These are phyloP conservation scores for Pinus taeda DNA, from an alignment of 75 land plant species.

Conservation along the genomic window DNA sequence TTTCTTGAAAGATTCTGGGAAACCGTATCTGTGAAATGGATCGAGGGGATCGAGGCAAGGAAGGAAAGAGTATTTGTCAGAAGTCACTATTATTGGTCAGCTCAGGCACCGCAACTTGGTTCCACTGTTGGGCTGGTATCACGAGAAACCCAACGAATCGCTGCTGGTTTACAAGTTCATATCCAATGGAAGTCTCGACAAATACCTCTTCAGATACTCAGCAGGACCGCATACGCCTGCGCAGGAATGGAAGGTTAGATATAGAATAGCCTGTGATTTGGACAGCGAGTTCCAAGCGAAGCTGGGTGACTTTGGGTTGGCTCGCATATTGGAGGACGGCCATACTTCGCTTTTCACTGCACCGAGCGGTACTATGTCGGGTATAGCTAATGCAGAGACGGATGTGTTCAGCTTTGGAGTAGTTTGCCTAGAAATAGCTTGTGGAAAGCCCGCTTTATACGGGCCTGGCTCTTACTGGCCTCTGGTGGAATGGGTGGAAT, in stretches of 20 bases:
- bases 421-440: constrained; percentile 23
- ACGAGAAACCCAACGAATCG: not conserved
- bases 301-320: constrained; percentile 44
- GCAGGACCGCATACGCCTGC: not conserved
- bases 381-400: constrained; percentile 19
- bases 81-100: constrained; percentile 24
- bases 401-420: constrained; percentile 48
- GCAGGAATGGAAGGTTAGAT: not conserved
- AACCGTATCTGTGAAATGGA: constrained; percentile 14
- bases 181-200: constrained; percentile 13
- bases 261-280: not conserved
- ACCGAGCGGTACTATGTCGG: constrained; percentile 28
- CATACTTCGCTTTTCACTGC: constrained; percentile 22
- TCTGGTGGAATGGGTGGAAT: constrained; percentile 3
- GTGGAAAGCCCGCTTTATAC: constrained; percentile 21
- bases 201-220: not conserved
- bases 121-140: constrained; percentile 31
- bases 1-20: not conserved
- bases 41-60: constrained; percentile 19
- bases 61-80: constrained; percentile 27
- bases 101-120: constrained; percentile 43
- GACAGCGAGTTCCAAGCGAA: constrained; percentile 26
- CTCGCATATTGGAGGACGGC: constrained; percentile 22
- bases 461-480: not conserved
- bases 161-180: constrained; percentile 11